Evolutionary conservation across 208 protist genomes (phyloP), one percentile per base, ranked within the genome.

Genomic region (Naegleria lovaniensis): DNA sequence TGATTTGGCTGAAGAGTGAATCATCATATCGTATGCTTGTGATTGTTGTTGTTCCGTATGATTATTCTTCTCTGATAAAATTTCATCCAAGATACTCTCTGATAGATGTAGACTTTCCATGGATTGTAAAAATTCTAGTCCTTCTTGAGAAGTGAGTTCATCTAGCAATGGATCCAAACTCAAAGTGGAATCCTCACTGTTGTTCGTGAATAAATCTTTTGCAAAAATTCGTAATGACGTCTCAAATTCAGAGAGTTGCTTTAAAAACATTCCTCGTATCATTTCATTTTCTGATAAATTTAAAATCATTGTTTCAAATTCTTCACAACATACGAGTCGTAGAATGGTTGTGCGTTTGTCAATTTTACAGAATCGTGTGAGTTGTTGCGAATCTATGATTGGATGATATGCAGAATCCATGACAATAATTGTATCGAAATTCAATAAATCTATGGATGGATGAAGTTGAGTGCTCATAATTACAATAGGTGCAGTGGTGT

Each of bases 401-500:
- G 55, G 13, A 19, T 67, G 11, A 15, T 29, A 67, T 22, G 11
- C 55, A 29, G 55, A 67, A 67, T 67, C 55, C 11, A 67, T 29
- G 19, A 67, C 22, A 29, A 67, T 67, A 67, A 67, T 67, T 3
- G 4, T 29, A 67, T 67, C 55, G 22, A 67, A 67, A 29, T 67
- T 15, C 0, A 29, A 29, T 29, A 67, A 67, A 4, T 67, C 22
- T 4, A 75, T 75, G 4, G 13, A 75, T 75, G 19, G 13, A 75
- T 75, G 4, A 75, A 75, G 1, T 2, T 75, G 13, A 0, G 99
- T 99, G 40, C 97, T 98, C 0, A 99, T 94, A 11, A 99, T 85
- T 93, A 99, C 99, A 48, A 99, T 91, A 92, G 99, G 99, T 91
- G 96, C 96, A 29, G 96, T 94, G 87, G 95, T 97, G 39, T 93